phyloP scores from a whole-genome alignment of 1,139 yeast genomes.

The Zhuliangozyma blackwelliae region DNA sequence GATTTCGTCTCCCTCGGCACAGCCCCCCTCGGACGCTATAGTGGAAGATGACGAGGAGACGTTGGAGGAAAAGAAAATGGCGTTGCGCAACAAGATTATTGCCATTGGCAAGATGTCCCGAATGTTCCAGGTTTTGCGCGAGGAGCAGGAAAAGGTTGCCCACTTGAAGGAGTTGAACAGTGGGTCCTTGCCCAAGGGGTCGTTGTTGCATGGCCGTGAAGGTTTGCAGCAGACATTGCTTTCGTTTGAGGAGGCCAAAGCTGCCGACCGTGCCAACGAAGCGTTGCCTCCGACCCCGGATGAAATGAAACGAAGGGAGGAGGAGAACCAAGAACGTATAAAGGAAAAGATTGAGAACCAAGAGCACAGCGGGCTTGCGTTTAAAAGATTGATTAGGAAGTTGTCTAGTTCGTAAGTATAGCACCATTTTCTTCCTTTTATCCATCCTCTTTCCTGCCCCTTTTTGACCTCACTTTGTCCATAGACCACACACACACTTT shows the following conservation, averaged over 20 bases:
- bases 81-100: constrained; percentile 80
- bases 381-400: constrained; percentile 39
- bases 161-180: constrained; percentile 71
- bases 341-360: constrained; percentile 43
- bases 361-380: constrained; percentile 32
- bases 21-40: constrained; percentile 8
- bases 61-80: constrained; percentile 49
- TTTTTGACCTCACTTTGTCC: not conserved
- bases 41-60: constrained; percentile 13
- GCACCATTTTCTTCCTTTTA: not conserved
- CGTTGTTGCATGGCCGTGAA: constrained; percentile 76
- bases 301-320: constrained; percentile 46
- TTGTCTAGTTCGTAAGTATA: constrained; percentile 21
- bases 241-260: constrained; percentile 80
- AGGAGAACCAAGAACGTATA: constrained; percentile 37
- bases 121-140: constrained; percentile 86
- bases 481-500: not conserved
- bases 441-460: not conserved
- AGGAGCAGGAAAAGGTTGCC: constrained; percentile 84
- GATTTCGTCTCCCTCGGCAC: constrained; percentile 8
- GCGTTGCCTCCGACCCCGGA: constrained; percentile 81
- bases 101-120: constrained; percentile 95
- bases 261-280: constrained; percentile 81
- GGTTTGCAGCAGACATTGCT: constrained; percentile 69
- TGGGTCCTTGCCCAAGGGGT: constrained; percentile 75